Percentiles rank a stretch among this genome's conserved stretches.
Conservation (phyloP, 768 basidiomycete genomes). For the Galerina sulciceps region DNA sequence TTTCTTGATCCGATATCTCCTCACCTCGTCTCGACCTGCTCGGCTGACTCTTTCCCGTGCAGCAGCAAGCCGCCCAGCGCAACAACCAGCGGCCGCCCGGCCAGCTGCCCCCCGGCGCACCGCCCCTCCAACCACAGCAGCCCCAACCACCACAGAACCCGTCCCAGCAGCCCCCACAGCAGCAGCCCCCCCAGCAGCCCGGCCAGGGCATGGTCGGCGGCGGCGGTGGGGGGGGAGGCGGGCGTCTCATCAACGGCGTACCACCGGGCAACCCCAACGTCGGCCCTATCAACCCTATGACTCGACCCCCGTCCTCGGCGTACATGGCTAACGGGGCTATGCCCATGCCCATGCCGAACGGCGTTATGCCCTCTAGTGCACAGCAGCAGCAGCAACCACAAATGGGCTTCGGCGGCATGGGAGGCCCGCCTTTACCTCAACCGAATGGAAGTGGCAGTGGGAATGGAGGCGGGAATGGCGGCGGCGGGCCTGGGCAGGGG, state of each 20-base stretch:
- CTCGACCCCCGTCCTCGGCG: conserved; percentile 17
- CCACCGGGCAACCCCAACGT: conserved; percentile 3
- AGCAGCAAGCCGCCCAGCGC: conserved; percentile 33
- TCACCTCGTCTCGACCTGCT: no score
- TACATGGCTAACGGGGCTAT: conserved; percentile 27
- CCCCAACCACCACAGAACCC: not conserved
- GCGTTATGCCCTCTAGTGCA: conserved; percentile 25
- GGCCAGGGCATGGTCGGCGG: conserved; percentile 8
- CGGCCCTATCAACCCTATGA: conserved; percentile 3
- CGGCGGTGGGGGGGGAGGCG: no score
- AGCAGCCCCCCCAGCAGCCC: not conserved
- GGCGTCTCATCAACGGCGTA: conserved; percentile 19
- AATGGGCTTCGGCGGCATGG: conserved; percentile 33
- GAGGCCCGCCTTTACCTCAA: conserved; percentile 25
- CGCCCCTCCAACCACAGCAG: not conserved
- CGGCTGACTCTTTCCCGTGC: no score
- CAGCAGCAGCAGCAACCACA: conserved; percentile 25
- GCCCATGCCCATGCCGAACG: conserved; percentile 22
- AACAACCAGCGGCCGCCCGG: conserved; percentile 3
- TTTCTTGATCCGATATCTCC: conserved; percentile 20
- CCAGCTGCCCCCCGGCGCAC: not conserved
- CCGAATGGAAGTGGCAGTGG: conserved; percentile 37
- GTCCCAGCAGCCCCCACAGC: not conserved
- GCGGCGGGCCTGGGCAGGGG: not conserved
- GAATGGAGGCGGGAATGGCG: conserved; percentile 35